A percentile compares a stretch with the other conserved stretches of the same genome.
Evolutionary conservation across 768 basidiomycete genomes (phyloP).

Genomic region (Kwoniella newhampshirensis): DNA sequence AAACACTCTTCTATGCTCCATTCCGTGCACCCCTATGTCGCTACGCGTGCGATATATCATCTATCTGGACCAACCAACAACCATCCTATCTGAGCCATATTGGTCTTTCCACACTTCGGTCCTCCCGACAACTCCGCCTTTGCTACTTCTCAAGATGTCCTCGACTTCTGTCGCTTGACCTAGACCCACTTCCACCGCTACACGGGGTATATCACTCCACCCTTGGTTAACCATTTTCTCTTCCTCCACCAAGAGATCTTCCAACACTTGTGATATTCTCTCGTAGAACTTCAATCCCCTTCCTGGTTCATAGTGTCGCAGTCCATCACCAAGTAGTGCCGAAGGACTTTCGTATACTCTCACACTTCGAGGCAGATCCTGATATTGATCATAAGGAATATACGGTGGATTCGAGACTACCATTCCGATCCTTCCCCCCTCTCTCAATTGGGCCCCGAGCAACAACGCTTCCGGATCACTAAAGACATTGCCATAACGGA

Average conservation of each 20-base stretch:
- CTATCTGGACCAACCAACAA: constrained; percentile 51
- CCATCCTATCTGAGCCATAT: constrained; percentile 72
- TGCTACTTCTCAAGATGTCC: constrained; percentile 57
- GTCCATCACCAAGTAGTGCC: constrained; percentile 74
- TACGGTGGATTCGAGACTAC: constrained; percentile 58
- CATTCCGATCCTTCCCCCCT: constrained; percentile 8
- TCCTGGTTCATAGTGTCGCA: constrained; percentile 18
- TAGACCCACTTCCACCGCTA: constrained; percentile 79
- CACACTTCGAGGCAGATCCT: constrained; percentile 67
- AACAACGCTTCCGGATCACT: neutral
- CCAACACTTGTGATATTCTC: constrained; percentile 66
- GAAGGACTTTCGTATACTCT: constrained; percentile 73
- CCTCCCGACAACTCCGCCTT: constrained; percentile 53
- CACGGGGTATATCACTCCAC: constrained; percentile 30
- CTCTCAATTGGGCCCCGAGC: neutral
- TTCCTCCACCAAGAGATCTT: constrained; percentile 55
- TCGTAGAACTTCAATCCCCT: constrained; percentile 70
- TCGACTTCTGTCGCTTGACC: constrained; percentile 68
- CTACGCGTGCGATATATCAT: too few relatives aligned
- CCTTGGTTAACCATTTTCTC: constrained; percentile 7
- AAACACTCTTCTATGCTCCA: too few relatives aligned
- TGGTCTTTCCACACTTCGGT: constrained; percentile 77
- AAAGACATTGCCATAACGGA: constrained; percentile 19
- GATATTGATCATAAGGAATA: constrained; percentile 68
- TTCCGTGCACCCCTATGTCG: too few relatives aligned